Base-by-base conservation (phyloP, 345 rosid genomes). In the Heritiera fomes region DNA sequence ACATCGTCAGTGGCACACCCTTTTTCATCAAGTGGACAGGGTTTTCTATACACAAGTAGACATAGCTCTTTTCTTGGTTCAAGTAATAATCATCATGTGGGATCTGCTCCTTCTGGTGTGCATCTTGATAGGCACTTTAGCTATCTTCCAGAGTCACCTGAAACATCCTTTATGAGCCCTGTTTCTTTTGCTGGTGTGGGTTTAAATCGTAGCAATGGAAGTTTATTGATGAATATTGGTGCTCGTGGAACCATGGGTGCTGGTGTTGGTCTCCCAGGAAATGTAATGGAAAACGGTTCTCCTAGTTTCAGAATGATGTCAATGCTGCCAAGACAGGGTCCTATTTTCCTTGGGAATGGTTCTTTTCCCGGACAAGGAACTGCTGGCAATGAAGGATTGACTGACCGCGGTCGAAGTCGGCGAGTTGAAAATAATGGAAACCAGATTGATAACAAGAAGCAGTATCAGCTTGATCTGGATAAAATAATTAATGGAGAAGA, bases 101-200 rank as follows among this genome's bases (percentile, higher is more conserved):
- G 98, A 75, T 95, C 99, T 82, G 98, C 99, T 81, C 98, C 98
- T 45, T 88, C 97, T 78, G 92, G 91, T 76, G 82, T 86, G 78
- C 90, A 89, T 70, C 80, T 87, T 56, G 91, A 89, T 80, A 84
- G 89, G 75, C 91, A 88, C 73, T 85, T 89, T 18, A 89, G 88
- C 55, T 80, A 76, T 79, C 86, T 86, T 80, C 81, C 87, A 0
- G 92, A 90, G 79, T 91, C 96, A 28, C 81, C 90, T 17, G 93
- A 90, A 75, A 84, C 86, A 65, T 85, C 95, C 20, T 88, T 87
- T 53, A 65, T 82, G 80, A 85, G 78, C 71, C 87, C 92, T 23
- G 75, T 82, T 82, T 81, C 87, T 73, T 81, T 82, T 71, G 84
- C 90, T 40, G 90, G 89, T 40, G 80, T 86, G 87, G 89, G 88